Percentiles rank a stretch among this genome's conserved stretches.
Evolutionary conservation across 768 basidiomycete species (phyloP).

Genomic region (Tulasnella sp.): DNA sequence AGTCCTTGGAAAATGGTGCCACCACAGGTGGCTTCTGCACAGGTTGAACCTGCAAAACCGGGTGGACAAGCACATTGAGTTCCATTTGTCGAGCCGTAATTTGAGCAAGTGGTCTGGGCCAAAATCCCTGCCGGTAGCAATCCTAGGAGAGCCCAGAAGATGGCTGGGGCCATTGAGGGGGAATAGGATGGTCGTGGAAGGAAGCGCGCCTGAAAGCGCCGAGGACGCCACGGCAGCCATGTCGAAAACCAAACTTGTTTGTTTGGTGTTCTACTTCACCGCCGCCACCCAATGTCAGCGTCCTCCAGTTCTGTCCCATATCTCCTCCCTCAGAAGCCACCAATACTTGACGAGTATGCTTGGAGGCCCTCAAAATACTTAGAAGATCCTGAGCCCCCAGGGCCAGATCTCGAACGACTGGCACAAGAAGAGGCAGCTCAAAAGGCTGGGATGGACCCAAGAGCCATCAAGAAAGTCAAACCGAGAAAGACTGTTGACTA

Average conservation of each 20-base stretch:
- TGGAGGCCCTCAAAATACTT: constrained; percentile 75
- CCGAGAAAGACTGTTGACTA: constrained; percentile 95
- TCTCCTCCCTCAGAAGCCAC: constrained; percentile 11
- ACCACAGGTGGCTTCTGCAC: constrained; percentile 68
- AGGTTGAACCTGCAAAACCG: constrained; percentile 72
- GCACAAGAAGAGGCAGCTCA: constrained; percentile 75
- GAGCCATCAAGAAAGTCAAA: constrained; percentile 82
- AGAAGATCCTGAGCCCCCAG: constrained; percentile 61
- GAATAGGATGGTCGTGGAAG: not conserved
- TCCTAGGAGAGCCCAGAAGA: not conserved
- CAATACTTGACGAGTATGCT: constrained; percentile 28
- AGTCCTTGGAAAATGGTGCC: constrained; percentile 76
- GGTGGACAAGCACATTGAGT: constrained; percentile 70
- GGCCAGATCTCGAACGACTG: constrained; percentile 71
- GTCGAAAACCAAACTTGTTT: not conserved
- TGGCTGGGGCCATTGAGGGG: not conserved
- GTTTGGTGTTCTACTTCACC: not conserved
- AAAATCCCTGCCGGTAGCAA: not conserved
- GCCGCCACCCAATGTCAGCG: constrained; percentile 1
- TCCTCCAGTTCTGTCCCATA: constrained; percentile 6
- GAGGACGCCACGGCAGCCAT: not conserved
- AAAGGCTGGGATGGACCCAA: constrained; percentile 65
- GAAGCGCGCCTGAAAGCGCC: not conserved
- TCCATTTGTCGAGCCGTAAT: constrained; percentile 60
- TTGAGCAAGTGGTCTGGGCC: constrained; percentile 50